Evolutionary conservation across 768 basidiomycete genomes (phyloP).

Genomic region (Lepiota brunneoincarnata): DNA sequence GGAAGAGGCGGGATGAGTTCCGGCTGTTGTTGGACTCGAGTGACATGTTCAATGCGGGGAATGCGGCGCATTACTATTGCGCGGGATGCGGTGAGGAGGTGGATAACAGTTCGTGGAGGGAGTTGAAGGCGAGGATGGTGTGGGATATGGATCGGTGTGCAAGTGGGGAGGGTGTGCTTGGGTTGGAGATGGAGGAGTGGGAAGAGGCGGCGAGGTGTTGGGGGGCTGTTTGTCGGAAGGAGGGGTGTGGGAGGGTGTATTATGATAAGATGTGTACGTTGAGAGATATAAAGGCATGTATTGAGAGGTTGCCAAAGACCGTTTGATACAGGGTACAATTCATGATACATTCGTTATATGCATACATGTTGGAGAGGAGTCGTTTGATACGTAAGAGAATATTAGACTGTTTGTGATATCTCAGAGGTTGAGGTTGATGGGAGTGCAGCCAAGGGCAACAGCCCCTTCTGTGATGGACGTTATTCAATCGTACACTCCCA

Average conservation of each 20-base stretch:
- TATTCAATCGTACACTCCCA: not conserved
- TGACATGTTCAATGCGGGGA: conserved; percentile 19
- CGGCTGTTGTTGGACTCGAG: no score
- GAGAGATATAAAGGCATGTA: conserved; percentile 27
- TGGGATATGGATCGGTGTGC: conserved; percentile 38
- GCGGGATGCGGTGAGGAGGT: conserved; percentile 29
- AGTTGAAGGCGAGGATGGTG: conserved; percentile 36
- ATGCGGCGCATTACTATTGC: conserved; percentile 28
- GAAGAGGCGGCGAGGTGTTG: conserved; percentile 38
- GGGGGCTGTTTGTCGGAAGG: conserved; percentile 29
- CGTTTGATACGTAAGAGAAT: not conserved
- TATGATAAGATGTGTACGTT: conserved; percentile 35
- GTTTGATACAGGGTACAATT: not conserved
- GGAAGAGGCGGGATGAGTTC: conserved; percentile 29
- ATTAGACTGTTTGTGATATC: not conserved
- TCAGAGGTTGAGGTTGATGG: conserved; percentile 17
- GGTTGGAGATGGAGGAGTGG: conserved; percentile 42
- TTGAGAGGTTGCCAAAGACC: conserved; percentile 23
- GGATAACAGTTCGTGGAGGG: conserved; percentile 37
- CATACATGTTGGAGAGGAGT: not conserved
- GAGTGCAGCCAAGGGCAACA: conserved; percentile 18
- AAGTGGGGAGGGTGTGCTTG: conserved; percentile 33
- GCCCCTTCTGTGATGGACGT: conserved; percentile 14
- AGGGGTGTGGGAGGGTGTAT: conserved; percentile 28
- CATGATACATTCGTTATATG: not conserved